A percentile compares a stretch with the other conserved stretches of the same genome.
Evolutionary conservation across 208 protist genomes (phyloP).

Genomic region (Leishmania braziliensis): DNA sequence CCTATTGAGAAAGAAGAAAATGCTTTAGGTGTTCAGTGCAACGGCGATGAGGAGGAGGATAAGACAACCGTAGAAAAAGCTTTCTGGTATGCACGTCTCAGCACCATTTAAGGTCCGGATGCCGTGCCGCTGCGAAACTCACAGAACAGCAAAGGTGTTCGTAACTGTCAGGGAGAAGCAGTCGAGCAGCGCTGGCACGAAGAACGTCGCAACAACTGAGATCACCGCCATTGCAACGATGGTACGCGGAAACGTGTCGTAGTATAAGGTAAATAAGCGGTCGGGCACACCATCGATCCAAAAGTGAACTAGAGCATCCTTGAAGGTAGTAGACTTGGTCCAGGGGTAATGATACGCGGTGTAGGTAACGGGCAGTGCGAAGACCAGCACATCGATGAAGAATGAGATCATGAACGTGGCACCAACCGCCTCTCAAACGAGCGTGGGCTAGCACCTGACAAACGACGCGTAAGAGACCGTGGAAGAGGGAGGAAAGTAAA

Average conservation of each 20-base stretch:
- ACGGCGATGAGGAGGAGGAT: background rate
- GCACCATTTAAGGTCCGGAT: constrained; percentile 1
- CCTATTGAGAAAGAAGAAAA: background rate
- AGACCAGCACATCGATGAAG: background rate
- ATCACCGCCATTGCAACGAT: background rate
- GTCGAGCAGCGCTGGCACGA: constrained; percentile 1
- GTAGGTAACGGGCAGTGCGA: background rate
- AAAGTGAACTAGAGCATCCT: constrained; percentile 13
- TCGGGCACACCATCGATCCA: constrained; percentile 7
- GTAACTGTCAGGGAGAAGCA: constrained; percentile 3
- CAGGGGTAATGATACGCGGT: constrained; percentile 8
- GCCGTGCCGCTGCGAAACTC: constrained; percentile 10
- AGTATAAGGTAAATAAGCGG: background rate
- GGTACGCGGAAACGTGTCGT: background rate
- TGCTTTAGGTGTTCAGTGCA: background rate
- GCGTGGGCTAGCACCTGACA: background rate
- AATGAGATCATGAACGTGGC: background rate
- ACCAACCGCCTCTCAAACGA: background rate
- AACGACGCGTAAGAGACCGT: background rate
- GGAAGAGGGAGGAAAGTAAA: background rate
- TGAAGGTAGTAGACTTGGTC: background rate
- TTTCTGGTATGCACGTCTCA: background rate
- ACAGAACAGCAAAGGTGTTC: constrained; percentile 4
- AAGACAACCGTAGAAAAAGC: background rate
- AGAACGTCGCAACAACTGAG: background rate